Percentiles rank a stretch among this genome's conserved stretches.
Evolutionary conservation across 768 basidiomycete genomes (phyloP).

Genomic region (Dioszegia aurantiaca): DNA sequence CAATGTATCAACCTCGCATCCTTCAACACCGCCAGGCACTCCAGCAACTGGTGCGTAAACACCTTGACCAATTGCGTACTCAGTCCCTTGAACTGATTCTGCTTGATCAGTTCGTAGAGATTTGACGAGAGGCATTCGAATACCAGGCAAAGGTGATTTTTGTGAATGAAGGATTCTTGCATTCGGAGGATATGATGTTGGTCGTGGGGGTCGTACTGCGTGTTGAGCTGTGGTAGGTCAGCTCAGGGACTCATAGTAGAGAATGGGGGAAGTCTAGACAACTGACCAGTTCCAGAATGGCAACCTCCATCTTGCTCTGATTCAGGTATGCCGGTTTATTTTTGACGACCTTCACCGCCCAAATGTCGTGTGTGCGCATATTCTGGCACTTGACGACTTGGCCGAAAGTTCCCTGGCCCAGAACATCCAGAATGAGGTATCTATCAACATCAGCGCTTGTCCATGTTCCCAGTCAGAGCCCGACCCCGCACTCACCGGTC

Average conservation of each 20-base stretch:
- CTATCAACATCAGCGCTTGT: constrained; percentile 54
- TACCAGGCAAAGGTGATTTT: constrained; percentile 92
- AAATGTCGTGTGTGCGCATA: constrained; percentile 97
- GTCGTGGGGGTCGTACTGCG: constrained; percentile 86
- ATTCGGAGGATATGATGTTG: constrained; percentile 95
- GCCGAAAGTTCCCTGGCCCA: constrained; percentile 98
- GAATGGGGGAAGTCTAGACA: neutral
- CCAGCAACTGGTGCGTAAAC: constrained; percentile 91
- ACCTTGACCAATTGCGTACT: constrained; percentile 97
- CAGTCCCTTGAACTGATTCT: constrained; percentile 97
- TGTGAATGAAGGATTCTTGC: constrained; percentile 93
- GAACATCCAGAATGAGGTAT: constrained; percentile 94
- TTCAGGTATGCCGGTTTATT: constrained; percentile 99
- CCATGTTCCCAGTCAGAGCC: neutral
- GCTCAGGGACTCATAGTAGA: neutral
- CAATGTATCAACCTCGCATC: constrained; percentile 96
- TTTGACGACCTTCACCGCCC: constrained; percentile 98
- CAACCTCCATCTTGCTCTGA: constrained; percentile 99
- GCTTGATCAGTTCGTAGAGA: constrained; percentile 98
- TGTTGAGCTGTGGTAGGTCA: constrained; percentile 69
- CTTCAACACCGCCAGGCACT: constrained; percentile 86
- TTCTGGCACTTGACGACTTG: constrained; percentile 99
- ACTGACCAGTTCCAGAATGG: constrained; percentile 88
- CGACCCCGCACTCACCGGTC: constrained; percentile 68
- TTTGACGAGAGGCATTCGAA: constrained; percentile 97